Evolutionary conservation across 441 rosid species (phyloP), one percentile per base, ranked within the genome.

Genomic region (Lepidium campestre): DNA sequence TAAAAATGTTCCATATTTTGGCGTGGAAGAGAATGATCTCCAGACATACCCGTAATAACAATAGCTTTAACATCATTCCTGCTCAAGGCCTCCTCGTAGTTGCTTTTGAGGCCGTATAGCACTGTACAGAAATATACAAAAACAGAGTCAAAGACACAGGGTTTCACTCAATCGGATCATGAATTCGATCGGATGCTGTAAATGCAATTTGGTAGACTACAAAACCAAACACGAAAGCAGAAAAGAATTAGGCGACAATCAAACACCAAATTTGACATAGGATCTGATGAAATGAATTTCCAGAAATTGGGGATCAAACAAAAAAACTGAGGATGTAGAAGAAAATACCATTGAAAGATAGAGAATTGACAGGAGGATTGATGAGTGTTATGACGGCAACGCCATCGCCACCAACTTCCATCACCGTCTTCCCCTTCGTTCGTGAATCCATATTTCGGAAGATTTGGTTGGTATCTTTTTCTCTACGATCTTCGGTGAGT

Each of bases 21-120:
- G 31, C 40, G 4, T 37, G 12, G 42, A 27, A 40, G 22, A 71
- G 27, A 37, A 31, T 59, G 64, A 59, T 34, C 25, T 42, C 17
- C 19, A 42, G 6, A 59, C 74, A 49, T 68, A 84, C 98, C 98
- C 4, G 96, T 82, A 57, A 94, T 62, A 62, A 91, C 98, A 78
- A 94, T 87, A 39, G 98, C 99, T 82, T 88, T 91, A 52, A 94
- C 97, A 81, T 94, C 98, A 65, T 85, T 78, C 82, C 95, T 85
- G 61, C 70, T 81, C 50, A 88, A 77, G 70, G 98, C 98, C 71
- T 90, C 79, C 22, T 83, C 96, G 58, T 75, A 90, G 71, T 75
- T 84, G 14, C 88, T 90, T 72, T 82, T 91, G 82, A 94, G 84
- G 74, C 89, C 86, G 64, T 65, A n/a, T 61, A 94, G 75, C 61